These are phyloP conservation scores for Cinchona pubescens DNA, from an alignment of 257 asterid species.

Conservation along the genomic window DNA sequence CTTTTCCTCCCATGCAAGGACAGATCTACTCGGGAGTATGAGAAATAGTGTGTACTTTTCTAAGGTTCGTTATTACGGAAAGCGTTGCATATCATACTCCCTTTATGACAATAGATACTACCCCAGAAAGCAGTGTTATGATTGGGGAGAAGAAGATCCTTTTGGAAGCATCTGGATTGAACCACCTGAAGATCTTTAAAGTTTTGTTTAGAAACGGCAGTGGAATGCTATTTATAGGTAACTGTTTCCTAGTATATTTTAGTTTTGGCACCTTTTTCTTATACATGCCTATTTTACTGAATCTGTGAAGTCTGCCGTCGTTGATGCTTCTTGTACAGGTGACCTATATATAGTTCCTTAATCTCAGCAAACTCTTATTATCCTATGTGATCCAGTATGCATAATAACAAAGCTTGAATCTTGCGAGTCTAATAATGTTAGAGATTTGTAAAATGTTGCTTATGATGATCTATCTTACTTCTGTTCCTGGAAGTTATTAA, in stretches of 20 bases:
- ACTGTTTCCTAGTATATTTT: background rate
- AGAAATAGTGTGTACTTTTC: constrained; percentile 76
- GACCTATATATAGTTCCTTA: background rate
- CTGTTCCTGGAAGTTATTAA: background rate
- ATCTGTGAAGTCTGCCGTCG: background rate
- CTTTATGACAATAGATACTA: constrained; percentile 59
- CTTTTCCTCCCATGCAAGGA: constrained; percentile 67
- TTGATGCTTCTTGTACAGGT: background rate
- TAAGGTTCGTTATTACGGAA: constrained; percentile 75
- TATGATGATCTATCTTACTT: background rate
- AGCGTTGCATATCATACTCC: constrained; percentile 71
- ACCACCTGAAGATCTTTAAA: constrained; percentile 69
- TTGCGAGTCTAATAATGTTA: background rate
- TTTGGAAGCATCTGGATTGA: constrained; percentile 83
- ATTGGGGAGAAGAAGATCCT: constrained; percentile 85
- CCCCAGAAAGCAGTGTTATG: constrained; percentile 71
- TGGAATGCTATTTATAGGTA: constrained; percentile 26
- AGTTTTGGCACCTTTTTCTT: background rate
- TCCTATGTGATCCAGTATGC: background rate
- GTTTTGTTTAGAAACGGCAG: constrained; percentile 36
- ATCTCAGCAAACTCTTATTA: background rate
- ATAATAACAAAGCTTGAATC: background rate
- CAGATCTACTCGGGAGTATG: constrained; percentile 77
- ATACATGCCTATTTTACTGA: background rate
- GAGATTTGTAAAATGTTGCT: background rate